Conservation (phyloP, 768 basidiomycete species). For the Leccinum broughii region DNA sequence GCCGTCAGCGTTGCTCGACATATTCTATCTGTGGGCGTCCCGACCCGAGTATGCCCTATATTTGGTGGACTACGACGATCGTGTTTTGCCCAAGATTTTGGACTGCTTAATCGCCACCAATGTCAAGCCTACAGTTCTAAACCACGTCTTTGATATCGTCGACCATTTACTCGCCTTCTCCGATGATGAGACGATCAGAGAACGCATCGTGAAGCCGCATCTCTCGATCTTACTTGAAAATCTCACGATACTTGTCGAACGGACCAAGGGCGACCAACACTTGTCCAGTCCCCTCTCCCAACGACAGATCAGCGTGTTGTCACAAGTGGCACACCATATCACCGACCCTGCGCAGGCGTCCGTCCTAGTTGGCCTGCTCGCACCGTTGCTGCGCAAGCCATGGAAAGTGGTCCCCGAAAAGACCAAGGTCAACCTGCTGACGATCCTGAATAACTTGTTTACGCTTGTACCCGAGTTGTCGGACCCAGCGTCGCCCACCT, state of each 20-base stretch:
- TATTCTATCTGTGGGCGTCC: slow-evolving; percentile 62
- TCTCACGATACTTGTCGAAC: slow-evolving; percentile 67
- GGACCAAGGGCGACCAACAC: slow-evolving; percentile 49
- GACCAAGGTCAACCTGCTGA: slow-evolving; percentile 79
- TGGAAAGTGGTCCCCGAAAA: slow-evolving; percentile 63
- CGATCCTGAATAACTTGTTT: slow-evolving; percentile 65
- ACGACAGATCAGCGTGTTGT: slow-evolving; percentile 80
- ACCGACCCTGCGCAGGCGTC: slow-evolving; percentile 70
- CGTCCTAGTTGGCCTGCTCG: slow-evolving; percentile 68
- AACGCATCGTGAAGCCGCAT: slow-evolving; percentile 64
- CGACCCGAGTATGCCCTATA: slow-evolving; percentile 56
- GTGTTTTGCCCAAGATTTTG: slow-evolving; percentile 75
- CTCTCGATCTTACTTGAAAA: slow-evolving; percentile 70
- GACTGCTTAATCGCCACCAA: slow-evolving; percentile 78
- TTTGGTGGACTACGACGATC: slow-evolving; percentile 68
- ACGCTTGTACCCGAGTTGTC: slow-evolving; percentile 64
- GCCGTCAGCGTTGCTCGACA: neutral
- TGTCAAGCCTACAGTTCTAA: slow-evolving; percentile 76
- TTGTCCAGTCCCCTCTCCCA: slow-evolving; percentile 69
- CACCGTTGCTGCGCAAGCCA: slow-evolving; percentile 79
- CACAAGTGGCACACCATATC: slow-evolving; percentile 74
- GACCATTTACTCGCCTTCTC: slow-evolving; percentile 65
- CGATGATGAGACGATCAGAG: slow-evolving; percentile 49
- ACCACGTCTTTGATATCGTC: slow-evolving; percentile 75
- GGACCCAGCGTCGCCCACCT: slow-evolving; percentile 43